These are phyloP conservation scores for Apiospora malaysiana DNA, from an alignment of 2,329 filamentous ascomycete species.

Conservation along the genomic window DNA sequence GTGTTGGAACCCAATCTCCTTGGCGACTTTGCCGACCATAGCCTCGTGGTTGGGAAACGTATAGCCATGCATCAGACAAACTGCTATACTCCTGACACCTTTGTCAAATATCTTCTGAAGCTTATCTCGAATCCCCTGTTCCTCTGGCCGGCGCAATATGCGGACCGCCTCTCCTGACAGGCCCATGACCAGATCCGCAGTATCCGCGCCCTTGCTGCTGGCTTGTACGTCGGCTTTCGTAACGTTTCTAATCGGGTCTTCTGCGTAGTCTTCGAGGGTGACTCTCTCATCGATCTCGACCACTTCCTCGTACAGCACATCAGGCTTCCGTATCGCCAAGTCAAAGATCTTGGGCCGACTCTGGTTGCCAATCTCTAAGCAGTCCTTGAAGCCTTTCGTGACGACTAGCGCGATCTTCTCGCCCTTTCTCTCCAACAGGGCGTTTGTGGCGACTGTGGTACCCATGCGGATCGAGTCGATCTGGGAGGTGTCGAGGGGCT, in stretches of 20 bases:
- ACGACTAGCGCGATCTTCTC: slow-evolving; percentile 88
- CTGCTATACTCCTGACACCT: slow-evolving; percentile 82
- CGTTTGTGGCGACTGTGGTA: slow-evolving; percentile 93
- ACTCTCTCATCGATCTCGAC: slow-evolving; percentile 92
- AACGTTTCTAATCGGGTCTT: slow-evolving; percentile 72
- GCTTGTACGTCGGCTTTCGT: slow-evolving; percentile 61
- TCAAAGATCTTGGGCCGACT: slow-evolving; percentile 90
- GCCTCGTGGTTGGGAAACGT: slow-evolving; percentile 89
- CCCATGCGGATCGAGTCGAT: slow-evolving; percentile 96
- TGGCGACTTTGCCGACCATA: slow-evolving; percentile 75
- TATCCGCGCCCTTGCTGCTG: slow-evolving; percentile 51
- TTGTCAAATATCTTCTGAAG: slow-evolving; percentile 71
- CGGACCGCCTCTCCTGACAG: slow-evolving; percentile 77
- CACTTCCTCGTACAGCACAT: slow-evolving; percentile 83
- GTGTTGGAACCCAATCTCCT: slow-evolving; percentile 81
- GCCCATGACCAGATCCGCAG: slow-evolving; percentile 69
- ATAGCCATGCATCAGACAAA: slow-evolving; percentile 92
- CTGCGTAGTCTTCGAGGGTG: slow-evolving; percentile 89
- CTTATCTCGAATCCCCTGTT: slow-evolving; percentile 61
- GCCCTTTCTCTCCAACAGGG: slow-evolving; percentile 86
- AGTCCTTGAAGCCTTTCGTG: slow-evolving; percentile 87
- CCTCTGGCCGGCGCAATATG: slow-evolving; percentile 67
- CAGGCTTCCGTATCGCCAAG: slow-evolving; percentile 83
- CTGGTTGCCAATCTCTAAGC: slow-evolving; percentile 88
- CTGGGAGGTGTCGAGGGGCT: slow-evolving; percentile 78